Evolutionary conservation across 179 eudicot species (phyloP), one percentile per base, ranked within the genome.

Genomic region (Beta corolliflora): DNA sequence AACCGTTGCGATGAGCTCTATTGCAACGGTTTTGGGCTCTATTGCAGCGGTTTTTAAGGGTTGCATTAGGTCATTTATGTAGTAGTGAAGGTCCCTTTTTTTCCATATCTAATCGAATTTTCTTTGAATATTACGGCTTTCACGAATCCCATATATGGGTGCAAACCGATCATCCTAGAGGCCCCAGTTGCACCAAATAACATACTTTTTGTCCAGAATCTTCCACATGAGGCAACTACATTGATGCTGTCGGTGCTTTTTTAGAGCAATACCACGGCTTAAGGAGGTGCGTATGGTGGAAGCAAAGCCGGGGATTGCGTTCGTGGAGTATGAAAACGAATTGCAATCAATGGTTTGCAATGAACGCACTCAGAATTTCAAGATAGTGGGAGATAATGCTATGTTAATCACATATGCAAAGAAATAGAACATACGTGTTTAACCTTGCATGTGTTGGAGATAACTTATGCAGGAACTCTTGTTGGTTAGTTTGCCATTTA

Each of bases 201-300:
- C 91, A 94, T 95, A 21, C 79, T 95, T 74, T 95, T 95, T 81
- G 78, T 95, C 36, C 97, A 95, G 87, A 94, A 94, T 87, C 94
- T 95, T 77, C 98, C 95, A 1, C 98, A 93, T 79, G 91, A 95
- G 79, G 92, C 99, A 52, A 90, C 86, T 68, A 84, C 94, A 15
- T 86, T 91, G 90, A 89, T 91, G n/a, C n/a, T 95, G 74, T 96
- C 93, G 71, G 89, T 95, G 94, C 91, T n/a, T 95, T 21, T 94
- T 94, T 83, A 79, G 89, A 81, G n/a, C 99, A 91, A 73, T 91
- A 91, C 80, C 88, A 89, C 8, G 99, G 99, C 73, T 95, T 94
- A 95, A 95, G 90, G 99, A 95, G 87, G 98, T 94, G 71, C 87
- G 99, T 55, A 95, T 94, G 98, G 89, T 95, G 65, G 99, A 95